These are phyloP conservation scores for Aspergillus ostianus DNA, from an alignment of 495 filamentous ascomycete genomes.

Conservation along the genomic window DNA sequence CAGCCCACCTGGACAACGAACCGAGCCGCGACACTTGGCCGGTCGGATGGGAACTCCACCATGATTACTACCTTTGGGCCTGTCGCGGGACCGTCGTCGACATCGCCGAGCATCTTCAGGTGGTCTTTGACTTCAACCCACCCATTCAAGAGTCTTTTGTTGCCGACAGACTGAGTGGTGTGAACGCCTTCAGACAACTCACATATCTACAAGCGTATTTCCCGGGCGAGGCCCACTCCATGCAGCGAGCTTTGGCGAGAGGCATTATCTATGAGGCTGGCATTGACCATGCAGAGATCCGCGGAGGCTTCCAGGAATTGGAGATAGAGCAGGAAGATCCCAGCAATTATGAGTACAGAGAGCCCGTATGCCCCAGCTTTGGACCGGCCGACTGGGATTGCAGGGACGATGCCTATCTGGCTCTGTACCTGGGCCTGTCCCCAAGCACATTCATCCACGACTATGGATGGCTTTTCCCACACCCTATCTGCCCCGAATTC, in stretches of 20 bases:
- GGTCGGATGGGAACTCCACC: constrained; percentile 9
- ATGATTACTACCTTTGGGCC: constrained; percentile 21
- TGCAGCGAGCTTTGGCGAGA: constrained; percentile 19
- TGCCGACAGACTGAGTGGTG: constrained; percentile 10
- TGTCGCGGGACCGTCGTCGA: constrained; percentile 16
- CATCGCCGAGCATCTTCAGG: constrained; percentile 18
- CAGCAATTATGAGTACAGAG: background rate
- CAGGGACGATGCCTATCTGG: constrained; percentile 14
- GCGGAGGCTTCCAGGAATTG: constrained; percentile 9
- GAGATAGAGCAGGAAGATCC: constrained; percentile 11
- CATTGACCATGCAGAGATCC: constrained; percentile 13
- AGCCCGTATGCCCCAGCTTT: background rate
- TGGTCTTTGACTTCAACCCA: constrained; percentile 14
- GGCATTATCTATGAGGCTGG: constrained; percentile 15
- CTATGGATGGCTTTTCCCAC: constrained; percentile 6
- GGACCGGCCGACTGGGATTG: constrained; percentile 7
- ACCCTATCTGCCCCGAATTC: constrained; percentile 10
- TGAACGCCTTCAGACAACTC: constrained; percentile 17
- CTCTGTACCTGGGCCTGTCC: constrained; percentile 12
- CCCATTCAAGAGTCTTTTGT: constrained; percentile 13
- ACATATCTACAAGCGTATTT: constrained; percentile 17
- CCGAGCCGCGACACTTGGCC: constrained; percentile 12
- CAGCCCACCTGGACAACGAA: constrained; percentile 10
- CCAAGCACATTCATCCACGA: constrained; percentile 9
- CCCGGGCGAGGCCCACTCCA: constrained; percentile 19